A percentile compares a stretch with the other conserved stretches of the same genome.
phyloP scores from a whole-genome alignment of 495 filamentous ascomycete species.

The Hypoxylon crocopeplum region DNA sequence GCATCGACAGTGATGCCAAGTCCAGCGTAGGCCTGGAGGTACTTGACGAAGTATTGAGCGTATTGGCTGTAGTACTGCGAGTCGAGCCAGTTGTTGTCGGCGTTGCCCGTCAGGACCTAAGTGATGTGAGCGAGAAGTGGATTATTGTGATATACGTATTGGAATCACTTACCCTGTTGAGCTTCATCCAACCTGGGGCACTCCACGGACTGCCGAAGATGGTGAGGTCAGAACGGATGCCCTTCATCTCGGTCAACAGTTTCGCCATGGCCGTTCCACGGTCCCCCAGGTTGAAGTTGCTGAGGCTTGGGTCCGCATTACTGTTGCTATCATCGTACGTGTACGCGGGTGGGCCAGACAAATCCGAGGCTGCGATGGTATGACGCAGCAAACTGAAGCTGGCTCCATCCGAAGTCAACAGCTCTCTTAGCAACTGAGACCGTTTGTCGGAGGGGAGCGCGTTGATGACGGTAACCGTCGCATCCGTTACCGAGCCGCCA shows the following conservation, averaged over 20 bases:
- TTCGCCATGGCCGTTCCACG: conserved; percentile 61
- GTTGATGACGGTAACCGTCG: conserved; percentile 60
- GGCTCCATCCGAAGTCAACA: conserved; percentile 56
- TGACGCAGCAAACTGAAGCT: conserved; percentile 60
- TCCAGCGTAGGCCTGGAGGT: conserved; percentile 57
- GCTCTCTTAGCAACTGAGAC: conserved; percentile 52
- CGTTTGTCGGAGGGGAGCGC: conserved; percentile 47
- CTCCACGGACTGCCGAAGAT: conserved; percentile 62
- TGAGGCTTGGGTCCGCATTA: conserved; percentile 48
- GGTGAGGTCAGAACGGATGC: conserved; percentile 42
- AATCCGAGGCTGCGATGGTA: conserved; percentile 61
- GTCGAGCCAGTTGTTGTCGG: conserved; percentile 60
- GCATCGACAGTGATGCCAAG: conserved; percentile 57
- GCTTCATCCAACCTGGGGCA: conserved; percentile 65
- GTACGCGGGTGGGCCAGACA: conserved; percentile 56
- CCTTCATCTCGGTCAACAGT: conserved; percentile 51
- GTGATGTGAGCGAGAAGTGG: too few relatives aligned
- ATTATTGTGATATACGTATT: too few relatives aligned
- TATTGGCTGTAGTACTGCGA: conserved; percentile 54
- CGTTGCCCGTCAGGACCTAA: conserved; percentile 51
- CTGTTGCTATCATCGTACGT: conserved; percentile 59
- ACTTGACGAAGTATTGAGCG: conserved; percentile 63
- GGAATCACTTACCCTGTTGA: conserved; percentile 48
- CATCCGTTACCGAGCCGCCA: conserved; percentile 62
- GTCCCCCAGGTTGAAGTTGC: conserved; percentile 55